A percentile compares a stretch with the other conserved stretches of the same genome.
These are phyloP conservation scores for Kodamaea sagamina DNA, from an alignment of 805 yeast species.

Conservation along the genomic window DNA sequence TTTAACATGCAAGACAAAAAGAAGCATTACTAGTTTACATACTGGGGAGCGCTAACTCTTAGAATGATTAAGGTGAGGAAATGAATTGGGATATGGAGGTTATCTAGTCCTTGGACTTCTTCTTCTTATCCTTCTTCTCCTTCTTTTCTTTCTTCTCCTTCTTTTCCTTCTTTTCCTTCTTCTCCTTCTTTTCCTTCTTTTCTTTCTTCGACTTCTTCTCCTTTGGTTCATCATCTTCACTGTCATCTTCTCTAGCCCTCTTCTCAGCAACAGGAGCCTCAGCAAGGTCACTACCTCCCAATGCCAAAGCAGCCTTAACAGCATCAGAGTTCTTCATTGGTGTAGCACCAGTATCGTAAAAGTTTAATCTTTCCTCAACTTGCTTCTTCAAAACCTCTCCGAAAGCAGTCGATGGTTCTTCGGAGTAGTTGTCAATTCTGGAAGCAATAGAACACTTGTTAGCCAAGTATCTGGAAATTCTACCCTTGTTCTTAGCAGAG, in stretches of 20 bases:
- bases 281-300: constrained; percentile 54
- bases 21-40: constrained; percentile 25
- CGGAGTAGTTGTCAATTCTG: constrained; percentile 96
- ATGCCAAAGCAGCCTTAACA: constrained; percentile 83
- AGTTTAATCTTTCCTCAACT: constrained; percentile 95
- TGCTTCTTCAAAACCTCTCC: constrained; percentile 92
- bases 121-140: constrained; percentile 46
- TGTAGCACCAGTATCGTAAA: constrained; percentile 94
- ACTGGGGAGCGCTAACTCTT: constrained; percentile 9
- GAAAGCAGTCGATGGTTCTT: constrained; percentile 86
- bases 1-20: constrained; percentile 31
- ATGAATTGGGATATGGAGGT: constrained; percentile 9
- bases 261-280: constrained; percentile 32
- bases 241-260: constrained; percentile 22
- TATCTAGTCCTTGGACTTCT: constrained; percentile 46
- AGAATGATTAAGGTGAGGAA: constrained; percentile 6
- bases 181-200: constrained; percentile 37
- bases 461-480: constrained; percentile 97
- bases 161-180: constrained; percentile 34
- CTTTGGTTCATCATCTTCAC: constrained; percentile 29
- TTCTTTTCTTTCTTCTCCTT: constrained; percentile 44
- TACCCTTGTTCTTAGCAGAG: constrained; percentile 94
- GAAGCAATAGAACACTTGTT: constrained; percentile 99
- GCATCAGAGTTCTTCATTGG: constrained; percentile 97
- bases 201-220: constrained; percentile 35